Evolutionary conservation across 352 stramenopile species (phyloP).

Genomic region (Globisporangium cylindrosporum): DNA sequence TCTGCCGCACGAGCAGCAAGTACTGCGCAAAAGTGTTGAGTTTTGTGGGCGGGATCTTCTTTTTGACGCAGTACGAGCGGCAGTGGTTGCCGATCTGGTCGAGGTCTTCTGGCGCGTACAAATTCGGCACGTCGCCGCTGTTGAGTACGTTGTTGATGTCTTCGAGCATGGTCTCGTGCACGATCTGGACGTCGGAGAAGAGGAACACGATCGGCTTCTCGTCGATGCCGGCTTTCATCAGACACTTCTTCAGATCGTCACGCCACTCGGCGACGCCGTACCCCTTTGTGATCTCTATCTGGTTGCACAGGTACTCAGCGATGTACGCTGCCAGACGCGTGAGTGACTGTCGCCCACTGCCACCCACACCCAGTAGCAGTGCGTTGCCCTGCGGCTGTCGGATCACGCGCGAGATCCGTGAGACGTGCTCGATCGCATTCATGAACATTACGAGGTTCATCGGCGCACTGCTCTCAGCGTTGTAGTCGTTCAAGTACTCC

Average conservation of each 20-base stretch:
- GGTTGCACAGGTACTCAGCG: slow-evolving; percentile 89
- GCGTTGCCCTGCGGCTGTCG: slow-evolving; percentile 88
- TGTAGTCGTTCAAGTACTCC: slow-evolving; percentile 88
- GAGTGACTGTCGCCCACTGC: slow-evolving; percentile 89
- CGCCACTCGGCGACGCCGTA: slow-evolving; percentile 93
- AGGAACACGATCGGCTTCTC: slow-evolving; percentile 93
- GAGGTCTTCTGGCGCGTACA: slow-evolving; percentile 92
- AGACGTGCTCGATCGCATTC: slow-evolving; percentile 88
- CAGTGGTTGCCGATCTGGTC: slow-evolving; percentile 91
- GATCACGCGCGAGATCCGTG: slow-evolving; percentile 77
- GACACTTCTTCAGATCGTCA: slow-evolving; percentile 91
- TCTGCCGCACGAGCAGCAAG: slow-evolving; percentile 89
- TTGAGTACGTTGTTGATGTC: slow-evolving; percentile 96
- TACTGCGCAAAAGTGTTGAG: slow-evolving; percentile 95
- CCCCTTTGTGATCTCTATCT: slow-evolving; percentile 94
- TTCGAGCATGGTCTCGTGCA: slow-evolving; percentile 94
- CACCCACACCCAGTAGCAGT: slow-evolving; percentile 91
- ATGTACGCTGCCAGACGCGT: slow-evolving; percentile 92
- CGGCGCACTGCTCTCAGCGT: slow-evolving; percentile 78
- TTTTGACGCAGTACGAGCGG: slow-evolving; percentile 89
- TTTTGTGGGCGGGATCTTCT: slow-evolving; percentile 89
- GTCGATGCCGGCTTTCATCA: slow-evolving; percentile 91
- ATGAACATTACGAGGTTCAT: slow-evolving; percentile 90
- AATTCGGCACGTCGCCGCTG: slow-evolving; percentile 92
- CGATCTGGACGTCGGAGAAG: slow-evolving; percentile 94